Base-by-base conservation (phyloP, 192 early-diverging fungal species). In the Polychytrium aggregatum region DNA sequence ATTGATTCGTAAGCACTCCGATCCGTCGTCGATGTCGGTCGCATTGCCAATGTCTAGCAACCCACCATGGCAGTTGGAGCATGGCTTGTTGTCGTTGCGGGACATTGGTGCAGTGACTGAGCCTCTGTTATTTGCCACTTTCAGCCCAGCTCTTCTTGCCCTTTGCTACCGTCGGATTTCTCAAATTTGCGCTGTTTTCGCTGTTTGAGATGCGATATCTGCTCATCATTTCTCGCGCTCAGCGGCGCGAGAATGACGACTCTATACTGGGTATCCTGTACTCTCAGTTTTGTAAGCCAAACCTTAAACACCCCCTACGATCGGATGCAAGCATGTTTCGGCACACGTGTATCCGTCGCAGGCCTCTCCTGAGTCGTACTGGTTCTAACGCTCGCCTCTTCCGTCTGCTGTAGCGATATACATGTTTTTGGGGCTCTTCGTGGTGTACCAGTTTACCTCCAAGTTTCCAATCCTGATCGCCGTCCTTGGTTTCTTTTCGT, bases 141-240 rank as follows among this genome's bases (percentile, higher is more conserved):
- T 25, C 44, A 71, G 66, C 57, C 10, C 52, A 28, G 41, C 41
- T 75, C 8, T 84, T 80, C 46, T 47, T 85, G 10, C 69, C 77
- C 9, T 78, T 81, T 53, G 70, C 67, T 1, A 64, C 71, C 1
- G 72, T 73, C 0, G 63, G 78, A 6, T 79, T 85, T 38, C 68
- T 83, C 30, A 69, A 72, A 7, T 87, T 84, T 56, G 61, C 74
- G 17, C 44, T 84, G 48, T 71, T 83, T 2, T 74, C 81, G n/a
- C 69, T 81, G 18, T 74, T 83, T 47, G 76, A 69, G 7, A 77
- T 85, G 65, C 68, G 79, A 16, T 87, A 89, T 44, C 56, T 89
- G 31, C 50, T 82, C 22, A 70, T 73, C 0, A 78, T 89, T 13
- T 79, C 80, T 72, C 53, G 71, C 29, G 76, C 79, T 37, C 81